Evolutionary conservation across 768 basidiomycete species (phyloP).

Genomic region (Phanerodontia chrysosporium): DNA sequence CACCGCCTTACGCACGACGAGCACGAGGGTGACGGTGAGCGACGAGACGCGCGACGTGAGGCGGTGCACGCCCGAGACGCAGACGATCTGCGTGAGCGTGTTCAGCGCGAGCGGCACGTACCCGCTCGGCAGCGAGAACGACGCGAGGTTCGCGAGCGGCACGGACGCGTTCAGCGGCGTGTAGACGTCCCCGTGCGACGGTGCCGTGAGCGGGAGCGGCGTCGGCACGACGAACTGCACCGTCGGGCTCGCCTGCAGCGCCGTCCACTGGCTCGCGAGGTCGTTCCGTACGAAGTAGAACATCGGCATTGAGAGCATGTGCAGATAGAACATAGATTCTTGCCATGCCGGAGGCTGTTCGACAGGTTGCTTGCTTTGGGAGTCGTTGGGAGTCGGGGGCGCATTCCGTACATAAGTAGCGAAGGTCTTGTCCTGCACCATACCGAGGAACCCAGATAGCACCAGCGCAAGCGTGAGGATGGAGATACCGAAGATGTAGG

Average conservation of each 20-base stretch:
- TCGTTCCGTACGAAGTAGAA: slow-evolving; percentile 59
- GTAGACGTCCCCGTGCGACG: slow-evolving; percentile 16
- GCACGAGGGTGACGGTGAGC: slow-evolving; percentile 73
- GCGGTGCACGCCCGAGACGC: slow-evolving; percentile 83
- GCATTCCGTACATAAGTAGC: slow-evolving; percentile 3
- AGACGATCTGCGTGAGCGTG: slow-evolving; percentile 79
- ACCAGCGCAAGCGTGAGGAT: slow-evolving; percentile 76
- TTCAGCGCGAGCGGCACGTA: slow-evolving; percentile 67
- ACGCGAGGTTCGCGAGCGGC: slow-evolving; percentile 11
- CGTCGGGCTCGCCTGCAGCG: slow-evolving; percentile 38
- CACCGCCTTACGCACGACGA: slow-evolving; percentile 77
- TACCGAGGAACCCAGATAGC: slow-evolving; percentile 75
- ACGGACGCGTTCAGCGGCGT: slow-evolving; percentile 25
- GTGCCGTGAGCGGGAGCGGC: background rate
- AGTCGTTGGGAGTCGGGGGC: background rate
- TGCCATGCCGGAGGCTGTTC: slow-evolving; percentile 54
- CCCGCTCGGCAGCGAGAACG: slow-evolving; percentile 47
- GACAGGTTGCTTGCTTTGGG: background rate
- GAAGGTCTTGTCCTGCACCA: slow-evolving; percentile 83
- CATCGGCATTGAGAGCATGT: slow-evolving; percentile 75
- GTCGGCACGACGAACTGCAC: slow-evolving; percentile 14
- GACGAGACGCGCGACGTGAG: slow-evolving; percentile 74
- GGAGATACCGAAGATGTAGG: slow-evolving; percentile 67
- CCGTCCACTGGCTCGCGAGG: slow-evolving; percentile 42
- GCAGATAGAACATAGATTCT: slow-evolving; percentile 90